These are phyloP conservation scores for Talaromyces islandicus DNA, from an alignment of 2,329 filamentous ascomycete genomes.

Conservation along the genomic window DNA sequence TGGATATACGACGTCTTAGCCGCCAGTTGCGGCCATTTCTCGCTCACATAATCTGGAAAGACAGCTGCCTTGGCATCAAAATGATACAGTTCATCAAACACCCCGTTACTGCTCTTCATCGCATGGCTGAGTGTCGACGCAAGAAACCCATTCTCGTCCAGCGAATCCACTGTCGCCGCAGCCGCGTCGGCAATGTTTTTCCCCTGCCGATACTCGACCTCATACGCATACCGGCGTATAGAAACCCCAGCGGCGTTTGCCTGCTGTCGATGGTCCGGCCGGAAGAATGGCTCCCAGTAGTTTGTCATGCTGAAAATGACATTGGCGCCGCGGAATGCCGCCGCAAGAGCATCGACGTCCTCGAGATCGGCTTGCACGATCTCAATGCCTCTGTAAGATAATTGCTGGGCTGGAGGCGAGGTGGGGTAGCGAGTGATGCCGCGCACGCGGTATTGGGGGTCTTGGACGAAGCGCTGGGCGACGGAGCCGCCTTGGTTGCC, in stretches of 20 bases:
- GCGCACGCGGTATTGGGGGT: conserved; percentile 46
- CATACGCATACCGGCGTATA: conserved; percentile 26
- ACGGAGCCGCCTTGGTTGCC: conserved; percentile 57
- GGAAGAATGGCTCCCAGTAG: conserved; percentile 46
- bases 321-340: conserved; percentile 41
- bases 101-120: conserved; percentile 41
- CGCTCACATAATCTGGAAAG: conserved; percentile 42
- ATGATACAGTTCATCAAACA: conserved; percentile 43
- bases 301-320: conserved; percentile 49
- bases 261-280: conserved; percentile 36
- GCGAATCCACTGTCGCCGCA: conserved; percentile 31
- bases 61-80: conserved; percentile 48
- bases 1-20: conserved; percentile 47
- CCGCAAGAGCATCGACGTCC: conserved; percentile 38
- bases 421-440: conserved; percentile 49
- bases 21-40: conserved; percentile 39
- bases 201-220: conserved; percentile 18
- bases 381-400: conserved; percentile 44
- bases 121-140: conserved; percentile 50
- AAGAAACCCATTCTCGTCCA: conserved; percentile 46
- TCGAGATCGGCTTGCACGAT: conserved; percentile 49
- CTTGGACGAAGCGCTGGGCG: conserved; percentile 37
- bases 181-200: conserved; percentile 24
- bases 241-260: conserved; percentile 36
- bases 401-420: conserved; percentile 39